Evolutionary conservation across 1,284 basidiomycete species (phyloP), one percentile per base, ranked within the genome.

Genomic region (Puccinia coronata): DNA sequence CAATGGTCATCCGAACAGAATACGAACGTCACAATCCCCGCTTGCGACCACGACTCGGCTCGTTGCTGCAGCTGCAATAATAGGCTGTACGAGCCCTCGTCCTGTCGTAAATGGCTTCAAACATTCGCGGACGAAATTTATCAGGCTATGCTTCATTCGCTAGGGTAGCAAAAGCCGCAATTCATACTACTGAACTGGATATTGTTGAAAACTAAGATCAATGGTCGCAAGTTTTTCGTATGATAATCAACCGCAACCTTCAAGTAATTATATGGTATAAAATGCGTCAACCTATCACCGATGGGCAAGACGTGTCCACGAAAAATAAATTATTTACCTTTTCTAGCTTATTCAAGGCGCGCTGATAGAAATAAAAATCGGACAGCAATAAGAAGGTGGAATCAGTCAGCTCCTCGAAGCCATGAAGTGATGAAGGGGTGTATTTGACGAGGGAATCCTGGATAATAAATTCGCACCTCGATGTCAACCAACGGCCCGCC

Each of bases 1-100:
- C 79, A 81, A 61, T 73, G 79, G 59, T 81, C 79, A 51, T 81
- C 79, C n/a, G 79, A 81, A 55, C 55, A 72, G 53, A 81, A 81
- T 20, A 81, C 67, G 31, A 81, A 63, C 47, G 79, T 81, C 36
- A 67, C 43, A n/a, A 81, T 81, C 9, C 79, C 79, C 34, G 79
- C 79, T 53, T 81, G 79, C 0, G 79, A 53, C 79, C 79, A 81
- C 23, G 69, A 59, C 63, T 81, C 79, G 47, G 79, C 79, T 36
- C 79, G 53, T 57, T 81, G 79, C 31, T 81, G 79, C 0, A 81
- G 57, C 49, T 73, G 71, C 28, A 81, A 47, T 23, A 81, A 47
- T 1, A 81, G 61, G 34, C 79, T 74, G 71, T 74, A 67, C n/a
- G 79, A 81, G 25, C 51, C 79, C 43, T 73, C 79, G 71, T 63